Percentiles rank a stretch among this genome's conserved stretches.
phyloP scores from a whole-genome alignment of 2,329 filamentous ascomycete species.

The Phialophora macrospora region DNA sequence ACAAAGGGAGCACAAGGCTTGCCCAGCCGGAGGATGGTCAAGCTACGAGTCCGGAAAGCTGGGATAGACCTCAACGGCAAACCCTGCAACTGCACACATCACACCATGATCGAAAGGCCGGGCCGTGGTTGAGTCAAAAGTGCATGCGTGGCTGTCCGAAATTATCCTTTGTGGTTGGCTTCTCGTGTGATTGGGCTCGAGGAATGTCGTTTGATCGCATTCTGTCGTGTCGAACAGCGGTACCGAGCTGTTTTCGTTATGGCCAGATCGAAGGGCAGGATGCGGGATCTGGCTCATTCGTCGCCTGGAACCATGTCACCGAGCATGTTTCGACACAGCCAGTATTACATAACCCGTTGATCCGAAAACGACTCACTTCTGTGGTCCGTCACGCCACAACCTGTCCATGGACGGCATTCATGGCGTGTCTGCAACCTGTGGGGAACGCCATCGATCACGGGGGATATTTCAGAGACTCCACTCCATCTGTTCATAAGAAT shows the following conservation, averaged over 20 bases:
- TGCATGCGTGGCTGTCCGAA: neutral
- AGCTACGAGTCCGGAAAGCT: neutral
- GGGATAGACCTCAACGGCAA: neutral
- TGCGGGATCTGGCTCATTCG: neutral
- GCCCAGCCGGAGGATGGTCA: neutral
- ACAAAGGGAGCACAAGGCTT: neutral
- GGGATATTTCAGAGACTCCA: neutral
- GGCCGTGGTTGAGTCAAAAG: neutral
- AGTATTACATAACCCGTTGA: slow-evolving; percentile 13
- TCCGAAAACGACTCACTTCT: slow-evolving; percentile 1
- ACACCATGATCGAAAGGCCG: neutral
- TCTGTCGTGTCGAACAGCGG: neutral
- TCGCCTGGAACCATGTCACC: neutral
- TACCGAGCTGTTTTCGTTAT: neutral
- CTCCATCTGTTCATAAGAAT: neutral
- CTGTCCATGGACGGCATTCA: neutral
- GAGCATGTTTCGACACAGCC: neutral
- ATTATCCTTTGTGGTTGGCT: neutral
- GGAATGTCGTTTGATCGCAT: neutral
- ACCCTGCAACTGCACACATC: neutral
- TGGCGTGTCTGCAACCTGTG: slow-evolving; percentile 12
- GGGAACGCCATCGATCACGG: neutral
- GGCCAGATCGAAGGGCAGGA: neutral
- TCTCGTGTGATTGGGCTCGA: neutral
- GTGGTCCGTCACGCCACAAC: slow-evolving; percentile 10